Conservation (phyloP, 768 basidiomycete genomes). For the Russula abietina region DNA sequence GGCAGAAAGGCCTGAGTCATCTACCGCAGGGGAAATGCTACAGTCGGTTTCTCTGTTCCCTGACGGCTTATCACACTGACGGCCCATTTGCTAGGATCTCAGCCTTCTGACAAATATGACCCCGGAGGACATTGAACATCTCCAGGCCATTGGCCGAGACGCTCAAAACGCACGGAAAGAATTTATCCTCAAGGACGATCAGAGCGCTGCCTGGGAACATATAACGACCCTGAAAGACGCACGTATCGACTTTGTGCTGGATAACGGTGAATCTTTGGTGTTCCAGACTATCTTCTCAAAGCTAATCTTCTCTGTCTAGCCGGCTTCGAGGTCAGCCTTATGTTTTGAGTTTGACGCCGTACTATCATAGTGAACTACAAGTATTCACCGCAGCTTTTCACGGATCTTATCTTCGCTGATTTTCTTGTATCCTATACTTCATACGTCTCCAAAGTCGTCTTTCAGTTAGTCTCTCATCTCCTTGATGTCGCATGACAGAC, state of each 20-base stretch:
- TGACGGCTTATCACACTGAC: background rate
- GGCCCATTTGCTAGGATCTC: slow-evolving; percentile 55
- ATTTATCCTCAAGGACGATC: slow-evolving; percentile 82
- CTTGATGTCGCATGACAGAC: background rate
- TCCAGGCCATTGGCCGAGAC: slow-evolving; percentile 80
- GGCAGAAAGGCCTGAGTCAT: background rate
- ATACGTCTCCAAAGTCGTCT: slow-evolving; percentile 72
- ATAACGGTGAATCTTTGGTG: slow-evolving; percentile 57
- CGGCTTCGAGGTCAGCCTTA: slow-evolving; percentile 71
- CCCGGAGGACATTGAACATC: slow-evolving; percentile 69
- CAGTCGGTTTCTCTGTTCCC: slow-evolving; percentile 42
- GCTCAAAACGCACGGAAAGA: slow-evolving; percentile 69
- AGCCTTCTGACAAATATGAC: slow-evolving; percentile 85
- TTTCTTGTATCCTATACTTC: slow-evolving; percentile 89
- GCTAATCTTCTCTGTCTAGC: slow-evolving; percentile 40
- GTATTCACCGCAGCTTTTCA: slow-evolving; percentile 60
- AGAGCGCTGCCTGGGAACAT: slow-evolving; percentile 67
- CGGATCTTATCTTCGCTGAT: slow-evolving; percentile 89
- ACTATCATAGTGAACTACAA: background rate
- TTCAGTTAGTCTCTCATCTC: slow-evolving; percentile 59
- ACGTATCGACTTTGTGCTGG: slow-evolving; percentile 80
- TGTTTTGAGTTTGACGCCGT: background rate
- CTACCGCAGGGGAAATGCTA: slow-evolving; percentile 80
- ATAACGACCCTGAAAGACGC: slow-evolving; percentile 46
- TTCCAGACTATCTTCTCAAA: background rate